These are phyloP conservation scores for Pestalotiopsis sp. DNA, from an alignment of 2,329 filamentous ascomycete genomes.

Conservation along the genomic window DNA sequence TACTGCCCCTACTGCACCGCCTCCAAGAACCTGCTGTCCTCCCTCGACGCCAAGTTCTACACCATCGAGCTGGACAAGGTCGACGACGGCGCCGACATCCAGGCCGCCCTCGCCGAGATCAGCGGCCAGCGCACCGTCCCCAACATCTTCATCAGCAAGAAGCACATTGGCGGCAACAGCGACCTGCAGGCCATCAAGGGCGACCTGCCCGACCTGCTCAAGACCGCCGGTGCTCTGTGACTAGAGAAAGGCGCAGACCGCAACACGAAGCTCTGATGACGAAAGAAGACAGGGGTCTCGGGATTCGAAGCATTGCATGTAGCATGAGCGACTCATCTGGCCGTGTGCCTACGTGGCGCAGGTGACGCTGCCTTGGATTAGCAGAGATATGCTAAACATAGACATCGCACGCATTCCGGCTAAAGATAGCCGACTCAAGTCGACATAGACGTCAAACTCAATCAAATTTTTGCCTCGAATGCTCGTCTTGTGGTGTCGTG, in stretches of 20 bases:
- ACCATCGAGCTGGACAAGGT: conserved; percentile 84
- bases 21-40: conserved; percentile 74
- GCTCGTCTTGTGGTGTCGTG: too few species aligned
- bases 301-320: not conserved
- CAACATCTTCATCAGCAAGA: conserved; percentile 88
- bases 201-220: conserved; percentile 67
- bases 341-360: not conserved
- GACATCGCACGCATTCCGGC: not conserved
- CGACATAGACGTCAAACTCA: not conserved
- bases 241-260: conserved; percentile 10
- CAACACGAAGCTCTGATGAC: not conserved
- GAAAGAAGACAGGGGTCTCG: not conserved
- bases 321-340: not conserved
- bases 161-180: conserved; percentile 97
- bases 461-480: not conserved
- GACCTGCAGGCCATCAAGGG: conserved; percentile 68
- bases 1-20: conserved; percentile 92
- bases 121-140: conserved; percentile 87
- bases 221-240: conserved; percentile 66
- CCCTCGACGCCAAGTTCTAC: conserved; percentile 72
- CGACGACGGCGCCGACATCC: conserved; percentile 79
- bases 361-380: not conserved
- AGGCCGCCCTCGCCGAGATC: conserved; percentile 80
- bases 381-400: not conserved
- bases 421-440: not conserved